Conservation (phyloP, 2,329 filamentous ascomycete species). For the Colletotrichum destructivum region DNA sequence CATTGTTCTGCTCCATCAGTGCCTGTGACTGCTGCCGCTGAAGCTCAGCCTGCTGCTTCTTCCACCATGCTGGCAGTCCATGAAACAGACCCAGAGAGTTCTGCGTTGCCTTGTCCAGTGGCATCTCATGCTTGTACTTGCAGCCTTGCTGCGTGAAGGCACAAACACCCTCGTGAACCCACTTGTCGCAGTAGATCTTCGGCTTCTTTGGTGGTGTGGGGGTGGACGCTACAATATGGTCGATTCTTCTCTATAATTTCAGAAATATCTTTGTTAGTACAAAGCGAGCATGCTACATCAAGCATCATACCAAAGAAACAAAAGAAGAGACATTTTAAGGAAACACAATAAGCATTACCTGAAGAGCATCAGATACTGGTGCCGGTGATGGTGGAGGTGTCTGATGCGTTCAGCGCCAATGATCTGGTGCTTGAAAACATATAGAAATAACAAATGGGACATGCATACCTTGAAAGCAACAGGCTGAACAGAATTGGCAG, state of each 20-base stretch:
- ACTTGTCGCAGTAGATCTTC: slow-evolving; percentile 90
- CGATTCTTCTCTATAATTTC: slow-evolving; percentile 51
- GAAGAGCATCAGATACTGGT: slow-evolving; percentile 50
- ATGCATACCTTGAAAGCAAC: slow-evolving; percentile 57
- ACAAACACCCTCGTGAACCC: slow-evolving; percentile 89
- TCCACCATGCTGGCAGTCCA: slow-evolving; percentile 74
- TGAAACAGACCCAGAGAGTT: slow-evolving; percentile 79
- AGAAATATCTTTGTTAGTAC: slow-evolving; percentile 10
- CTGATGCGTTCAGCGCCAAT: slow-evolving; percentile 49
- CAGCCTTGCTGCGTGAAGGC: slow-evolving; percentile 90
- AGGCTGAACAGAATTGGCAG: slow-evolving; percentile 53
- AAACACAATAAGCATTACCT: slow-evolving; percentile 48
- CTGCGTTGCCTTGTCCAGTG: slow-evolving; percentile 76
- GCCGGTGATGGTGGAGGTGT: slow-evolving; percentile 43
- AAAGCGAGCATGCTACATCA: too few species aligned
- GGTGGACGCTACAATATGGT: slow-evolving; percentile 43
- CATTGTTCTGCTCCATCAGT: slow-evolving; percentile 13
- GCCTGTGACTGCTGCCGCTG: slow-evolving; percentile 44
- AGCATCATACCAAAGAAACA: too few species aligned
- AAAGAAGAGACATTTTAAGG: background rate
- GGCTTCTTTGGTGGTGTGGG: slow-evolving; percentile 60
- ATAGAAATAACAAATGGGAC: background rate
- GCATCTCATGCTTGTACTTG: slow-evolving; percentile 93
- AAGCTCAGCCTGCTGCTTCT: slow-evolving; percentile 66
- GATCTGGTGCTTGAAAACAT: slow-evolving; percentile 27